Evolutionary conservation across 768 basidiomycete genomes (phyloP).

Genomic region (Mycena vitilis): DNA sequence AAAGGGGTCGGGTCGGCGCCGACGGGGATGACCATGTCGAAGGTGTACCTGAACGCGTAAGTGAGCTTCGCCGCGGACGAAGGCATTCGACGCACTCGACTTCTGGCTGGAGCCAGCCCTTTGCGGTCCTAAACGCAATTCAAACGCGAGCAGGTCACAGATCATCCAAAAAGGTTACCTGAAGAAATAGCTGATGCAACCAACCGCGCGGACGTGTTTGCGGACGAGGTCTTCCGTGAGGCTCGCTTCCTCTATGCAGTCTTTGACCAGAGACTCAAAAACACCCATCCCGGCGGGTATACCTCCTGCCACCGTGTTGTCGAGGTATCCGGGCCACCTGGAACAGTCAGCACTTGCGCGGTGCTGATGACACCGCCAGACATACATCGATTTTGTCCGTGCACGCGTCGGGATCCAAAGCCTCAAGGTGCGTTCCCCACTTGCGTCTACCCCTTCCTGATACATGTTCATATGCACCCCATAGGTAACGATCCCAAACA

Average conservation of each 20-base stretch:
- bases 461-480: constrained; percentile 93
- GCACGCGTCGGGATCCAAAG: constrained; percentile 93
- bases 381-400: constrained; percentile 89
- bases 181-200: constrained; percentile 86
- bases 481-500: constrained; percentile 92
- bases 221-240: constrained; percentile 74
- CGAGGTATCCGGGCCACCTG: constrained; percentile 87
- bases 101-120: constrained; percentile 90
- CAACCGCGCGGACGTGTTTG: constrained; percentile 67
- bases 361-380: constrained; percentile 24
- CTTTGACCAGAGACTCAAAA: constrained; percentile 86
- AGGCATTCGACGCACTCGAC: constrained; percentile 58
- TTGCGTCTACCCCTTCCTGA: constrained; percentile 50
- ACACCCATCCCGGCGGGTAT: constrained; percentile 82
- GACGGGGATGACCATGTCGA: constrained; percentile 80
- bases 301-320: constrained; percentile 94
- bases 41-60: constrained; percentile 61
- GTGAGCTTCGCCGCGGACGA: no score
- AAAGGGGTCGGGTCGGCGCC: constrained; percentile 60
- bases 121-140: constrained; percentile 55
- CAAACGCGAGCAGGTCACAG: background rate
- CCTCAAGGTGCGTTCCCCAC: constrained; percentile 55
- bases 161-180: constrained; percentile 50
- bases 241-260: constrained; percentile 94
- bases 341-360: no score